Evolutionary conservation across 106 monocot genomes (phyloP).

Genomic region (Dendrobium chrysotoxum): DNA sequence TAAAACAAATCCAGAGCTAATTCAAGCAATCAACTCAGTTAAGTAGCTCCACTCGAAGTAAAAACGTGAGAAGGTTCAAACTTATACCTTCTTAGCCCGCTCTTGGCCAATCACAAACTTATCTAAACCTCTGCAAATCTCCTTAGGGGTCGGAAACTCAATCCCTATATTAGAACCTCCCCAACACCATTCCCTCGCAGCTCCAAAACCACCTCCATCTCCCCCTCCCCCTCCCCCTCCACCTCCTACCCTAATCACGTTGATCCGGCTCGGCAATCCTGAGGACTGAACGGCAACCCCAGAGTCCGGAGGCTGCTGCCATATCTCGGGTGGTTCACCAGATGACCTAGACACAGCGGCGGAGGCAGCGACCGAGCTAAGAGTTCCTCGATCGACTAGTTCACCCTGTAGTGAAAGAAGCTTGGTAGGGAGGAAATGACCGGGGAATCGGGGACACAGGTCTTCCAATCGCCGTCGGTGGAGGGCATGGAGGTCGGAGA

Average conservation of each 20-base stretch:
- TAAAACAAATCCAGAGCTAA: neutral
- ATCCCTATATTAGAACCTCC: constrained; percentile 52
- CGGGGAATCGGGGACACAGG: constrained; percentile 6
- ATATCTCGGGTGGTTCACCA: constrained; percentile 79
- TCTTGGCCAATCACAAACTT: constrained; percentile 87
- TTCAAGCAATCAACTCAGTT: neutral
- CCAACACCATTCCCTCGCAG: constrained; percentile 36
- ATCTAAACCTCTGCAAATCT: constrained; percentile 67
- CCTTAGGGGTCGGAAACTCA: constrained; percentile 80
- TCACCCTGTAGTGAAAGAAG: constrained; percentile 36
- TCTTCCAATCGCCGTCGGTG: constrained; percentile 14
- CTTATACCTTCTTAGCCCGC: constrained; percentile 72
- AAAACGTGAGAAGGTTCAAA: neutral
- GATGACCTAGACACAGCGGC: constrained; percentile 7
- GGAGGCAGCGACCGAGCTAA: neutral
- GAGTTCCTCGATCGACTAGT: constrained; percentile 28
- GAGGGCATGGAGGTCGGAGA: constrained; percentile 15
- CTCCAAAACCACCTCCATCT: neutral
- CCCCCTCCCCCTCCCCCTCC: constrained; percentile 27
- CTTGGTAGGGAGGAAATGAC: constrained; percentile 11
- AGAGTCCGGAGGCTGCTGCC: constrained; percentile 56
- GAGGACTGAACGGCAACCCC: constrained; percentile 20
- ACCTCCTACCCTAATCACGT: constrained; percentile 56
- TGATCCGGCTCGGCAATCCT: constrained; percentile 30
- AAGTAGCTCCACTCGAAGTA: neutral